Base-by-base conservation (phyloP, 2,329 filamentous ascomycete species). In the Macrophomina phaseolina region DNA sequence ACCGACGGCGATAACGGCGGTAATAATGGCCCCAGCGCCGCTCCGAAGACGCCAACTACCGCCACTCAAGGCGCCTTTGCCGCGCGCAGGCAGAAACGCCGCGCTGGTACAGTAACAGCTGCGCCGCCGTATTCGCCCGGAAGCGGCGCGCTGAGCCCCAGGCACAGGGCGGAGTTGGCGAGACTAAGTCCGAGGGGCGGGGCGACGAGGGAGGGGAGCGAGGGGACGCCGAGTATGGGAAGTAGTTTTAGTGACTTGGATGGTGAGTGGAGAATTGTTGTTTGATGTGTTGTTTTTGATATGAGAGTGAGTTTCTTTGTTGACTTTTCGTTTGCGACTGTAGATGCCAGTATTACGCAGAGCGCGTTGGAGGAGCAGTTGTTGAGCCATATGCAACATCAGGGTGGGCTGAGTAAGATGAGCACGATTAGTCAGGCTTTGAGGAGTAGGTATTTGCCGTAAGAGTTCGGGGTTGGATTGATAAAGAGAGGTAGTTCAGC, bases 201-300 rank as follows among this genome's bases (percentile, higher is more conserved):
- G 69, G 83, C 81, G 14, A 0, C 83, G 84, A 38, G 30, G 12
- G 88, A 90, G 69, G 87, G 87, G 12, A 92, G 90, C 73, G 90
- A 93, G 69, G 90, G 90, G 14, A 90, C 89, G 14, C 90, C 90
- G 1, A 93, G 90, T 72, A 93, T 93, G 88, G 91, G 91, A 1
- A 94, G 91, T 76, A 94, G 91, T 72, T 95, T 93, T 73, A 94
- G 91, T 78, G 92, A 95, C 80, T 84, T 96, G 51, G 92, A 94
- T 75, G 91, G 91, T 85, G 77, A 70, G 74, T 73, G 48, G 42
- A 34, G n/a, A 9, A 16, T 14, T 46, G 40, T 32, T 46, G 8
- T 8, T 42, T 46, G 23, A 30, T 8, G n/a, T 60, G 5, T 14
- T 9, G 14, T n/a, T 38, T 4, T 14, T n/a, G 38, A 36, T 46